phyloP scores from a whole-genome alignment of 1,284 basidiomycete species.

The Sporisorium graminicola region DNA sequence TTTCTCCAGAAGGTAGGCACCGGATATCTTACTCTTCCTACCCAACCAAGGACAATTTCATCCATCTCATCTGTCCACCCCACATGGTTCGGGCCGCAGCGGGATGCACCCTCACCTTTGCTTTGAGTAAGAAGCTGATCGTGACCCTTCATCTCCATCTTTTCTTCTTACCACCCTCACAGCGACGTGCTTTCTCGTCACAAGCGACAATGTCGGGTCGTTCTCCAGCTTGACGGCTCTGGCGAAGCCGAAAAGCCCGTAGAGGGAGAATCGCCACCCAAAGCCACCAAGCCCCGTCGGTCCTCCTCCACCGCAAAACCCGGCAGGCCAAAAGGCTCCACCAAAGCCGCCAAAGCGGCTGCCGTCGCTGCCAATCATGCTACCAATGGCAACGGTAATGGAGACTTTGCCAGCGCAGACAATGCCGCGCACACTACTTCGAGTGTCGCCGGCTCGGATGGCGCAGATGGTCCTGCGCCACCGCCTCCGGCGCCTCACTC shows the following conservation, averaged over 20 bases:
- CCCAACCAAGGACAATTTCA: no score
- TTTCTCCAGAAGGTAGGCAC: conserved; percentile 63
- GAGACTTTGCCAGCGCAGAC: conserved; percentile 18
- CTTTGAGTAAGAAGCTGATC: not conserved
- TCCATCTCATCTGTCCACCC: not conserved
- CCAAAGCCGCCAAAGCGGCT: conserved; percentile 50
- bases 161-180: not conserved
- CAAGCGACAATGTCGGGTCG: conserved; percentile 65
- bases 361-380: conserved; percentile 29
- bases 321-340: conserved; percentile 51
- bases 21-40: not conserved
- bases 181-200: conserved; percentile 68
- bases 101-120: not conserved
- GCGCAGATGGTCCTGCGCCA: conserved; percentile 25
- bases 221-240: conserved; percentile 49
- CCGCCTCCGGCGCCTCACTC: conserved; percentile 48
- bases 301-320: conserved; percentile 50
- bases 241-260: conserved; percentile 44
- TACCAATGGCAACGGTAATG: conserved; percentile 12
- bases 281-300: conserved; percentile 45
- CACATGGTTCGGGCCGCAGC: not conserved
- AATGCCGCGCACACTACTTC: conserved; percentile 1
- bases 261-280: conserved; percentile 40
- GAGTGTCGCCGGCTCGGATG: conserved; percentile 1
- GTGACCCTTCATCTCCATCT: not conserved